phyloP scores from a whole-genome alignment of 2,329 filamentous ascomycete species.

The Calonectria multiphialidica region DNA sequence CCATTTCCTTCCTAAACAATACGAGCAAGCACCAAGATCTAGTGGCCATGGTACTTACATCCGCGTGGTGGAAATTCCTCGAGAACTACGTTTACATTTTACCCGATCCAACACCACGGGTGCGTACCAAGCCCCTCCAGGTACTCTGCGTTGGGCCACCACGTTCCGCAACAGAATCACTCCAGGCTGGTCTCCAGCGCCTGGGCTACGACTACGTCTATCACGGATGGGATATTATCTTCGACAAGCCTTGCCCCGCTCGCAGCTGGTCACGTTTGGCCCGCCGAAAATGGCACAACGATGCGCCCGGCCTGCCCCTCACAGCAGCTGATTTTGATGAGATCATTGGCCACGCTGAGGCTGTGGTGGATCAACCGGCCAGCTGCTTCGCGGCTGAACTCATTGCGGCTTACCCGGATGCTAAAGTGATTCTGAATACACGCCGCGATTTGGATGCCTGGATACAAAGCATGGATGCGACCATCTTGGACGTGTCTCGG shows the following conservation, averaged over 20 bases:
- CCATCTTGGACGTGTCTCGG: not conserved
- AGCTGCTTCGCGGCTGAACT: constrained; percentile 39
- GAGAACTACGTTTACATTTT: not conserved
- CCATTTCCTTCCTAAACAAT: too few species aligned
- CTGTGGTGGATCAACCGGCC: constrained; percentile 39
- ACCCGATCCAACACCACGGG: not conserved
- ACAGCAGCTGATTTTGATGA: constrained; percentile 39
- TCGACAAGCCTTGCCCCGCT: constrained; percentile 4
- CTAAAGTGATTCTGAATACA: constrained; percentile 43
- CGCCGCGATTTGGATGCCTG: constrained; percentile 45
- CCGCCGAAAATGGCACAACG: not conserved
- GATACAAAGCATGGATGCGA: constrained; percentile 37
- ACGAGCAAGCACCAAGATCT: not conserved
- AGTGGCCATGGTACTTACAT: not conserved
- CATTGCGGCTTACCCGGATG: constrained; percentile 44
- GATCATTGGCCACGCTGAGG: constrained; percentile 41
- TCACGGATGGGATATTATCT: constrained; percentile 29
- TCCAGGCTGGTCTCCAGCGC: constrained; percentile 29
- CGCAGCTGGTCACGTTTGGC: constrained; percentile 30
- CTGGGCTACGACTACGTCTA: constrained; percentile 30
- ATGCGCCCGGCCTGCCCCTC: constrained; percentile 31
- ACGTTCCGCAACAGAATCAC: constrained; percentile 33
- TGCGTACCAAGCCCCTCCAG: not conserved
- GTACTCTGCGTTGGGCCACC: not conserved
- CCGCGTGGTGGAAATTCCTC: not conserved